Evolutionary conservation across 176 grass and related monocot genomes (phyloP).

Genomic region (Raddia guianensis): DNA sequence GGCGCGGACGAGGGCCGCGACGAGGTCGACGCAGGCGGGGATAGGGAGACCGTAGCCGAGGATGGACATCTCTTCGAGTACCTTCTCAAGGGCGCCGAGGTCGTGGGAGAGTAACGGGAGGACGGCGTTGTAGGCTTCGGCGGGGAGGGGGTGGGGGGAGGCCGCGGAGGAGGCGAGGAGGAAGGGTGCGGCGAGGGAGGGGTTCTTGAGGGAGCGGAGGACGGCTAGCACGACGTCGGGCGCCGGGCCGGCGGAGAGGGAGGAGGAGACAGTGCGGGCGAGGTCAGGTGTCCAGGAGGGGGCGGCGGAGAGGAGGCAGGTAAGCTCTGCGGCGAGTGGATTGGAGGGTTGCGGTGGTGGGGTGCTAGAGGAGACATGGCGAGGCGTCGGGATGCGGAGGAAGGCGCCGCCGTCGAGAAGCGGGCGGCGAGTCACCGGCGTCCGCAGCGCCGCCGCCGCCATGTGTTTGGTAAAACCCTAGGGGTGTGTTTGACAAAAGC

Average conservation of each 20-base stretch:
- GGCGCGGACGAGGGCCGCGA: slow-evolving; percentile 54
- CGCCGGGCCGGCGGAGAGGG: slow-evolving; percentile 41
- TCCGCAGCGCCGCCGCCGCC: slow-evolving; percentile 42
- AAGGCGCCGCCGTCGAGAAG: background rate
- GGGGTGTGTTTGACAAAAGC: background rate
- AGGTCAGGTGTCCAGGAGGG: slow-evolving; percentile 61
- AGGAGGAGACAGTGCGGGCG: slow-evolving; percentile 50
- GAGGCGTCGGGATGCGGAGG: slow-evolving; percentile 9
- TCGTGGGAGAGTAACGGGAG: slow-evolving; percentile 61
- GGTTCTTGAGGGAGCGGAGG: slow-evolving; percentile 56
- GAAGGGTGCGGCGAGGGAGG: slow-evolving; percentile 64
- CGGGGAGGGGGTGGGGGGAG: slow-evolving; percentile 46
- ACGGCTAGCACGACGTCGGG: slow-evolving; percentile 57
- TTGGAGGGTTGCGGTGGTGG: background rate
- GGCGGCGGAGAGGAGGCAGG: slow-evolving; percentile 49
- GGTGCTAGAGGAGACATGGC: background rate
- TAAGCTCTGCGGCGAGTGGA: slow-evolving; percentile 41
- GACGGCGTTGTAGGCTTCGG: slow-evolving; percentile 64
- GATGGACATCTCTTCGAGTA: slow-evolving; percentile 80
- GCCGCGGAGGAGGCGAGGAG: slow-evolving; percentile 55
- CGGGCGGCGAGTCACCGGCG: slow-evolving; percentile 10
- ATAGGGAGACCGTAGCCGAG: slow-evolving; percentile 63
- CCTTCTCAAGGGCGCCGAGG: slow-evolving; percentile 54
- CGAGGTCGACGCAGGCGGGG: slow-evolving; percentile 58
- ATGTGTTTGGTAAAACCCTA: slow-evolving; percentile 35